Percentiles rank a stretch among this genome's conserved stretches.
These are phyloP conservation scores for Globisporangium radiosum DNA, from an alignment of 352 stramenopile genomes.

Conservation along the genomic window DNA sequence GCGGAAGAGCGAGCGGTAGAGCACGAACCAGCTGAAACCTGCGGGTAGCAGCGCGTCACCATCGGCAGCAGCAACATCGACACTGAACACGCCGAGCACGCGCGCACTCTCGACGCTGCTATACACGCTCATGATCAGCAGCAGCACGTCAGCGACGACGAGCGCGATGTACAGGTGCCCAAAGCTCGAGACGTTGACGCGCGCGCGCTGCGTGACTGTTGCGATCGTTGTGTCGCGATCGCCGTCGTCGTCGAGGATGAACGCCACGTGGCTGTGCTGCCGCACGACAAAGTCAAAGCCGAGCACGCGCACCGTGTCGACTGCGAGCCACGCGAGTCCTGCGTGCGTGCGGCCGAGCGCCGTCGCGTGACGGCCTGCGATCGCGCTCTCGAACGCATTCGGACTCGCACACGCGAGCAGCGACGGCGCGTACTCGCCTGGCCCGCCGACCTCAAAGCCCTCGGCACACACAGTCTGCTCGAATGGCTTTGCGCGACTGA, in stretches of 20 bases:
- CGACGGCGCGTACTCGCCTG: slow-evolving; percentile 15
- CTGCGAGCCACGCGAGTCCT: slow-evolving; percentile 31
- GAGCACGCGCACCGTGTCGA: slow-evolving; percentile 44
- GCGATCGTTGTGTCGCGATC: slow-evolving; percentile 2
- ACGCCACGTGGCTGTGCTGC: slow-evolving; percentile 33
- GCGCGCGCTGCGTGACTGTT: slow-evolving; percentile 19
- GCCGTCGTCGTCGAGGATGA: slow-evolving; percentile 15
- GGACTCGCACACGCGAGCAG: slow-evolving; percentile 41
- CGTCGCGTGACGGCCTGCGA: slow-evolving; percentile 32
- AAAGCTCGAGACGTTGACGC: slow-evolving; percentile 47
- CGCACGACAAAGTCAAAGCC: slow-evolving; percentile 44
- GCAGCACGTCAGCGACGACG: slow-evolving; percentile 27
- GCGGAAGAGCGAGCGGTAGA: slow-evolving; percentile 52
- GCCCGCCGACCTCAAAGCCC: slow-evolving; percentile 26
- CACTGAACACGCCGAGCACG: slow-evolving; percentile 20
- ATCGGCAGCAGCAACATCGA: no score
- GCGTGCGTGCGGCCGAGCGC: slow-evolving; percentile 27
- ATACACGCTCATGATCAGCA: slow-evolving; percentile 21
- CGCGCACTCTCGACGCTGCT: slow-evolving; percentile 26
- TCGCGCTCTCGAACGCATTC: slow-evolving; percentile 28
- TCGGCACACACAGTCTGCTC: slow-evolving; percentile 31
- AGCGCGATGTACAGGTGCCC: slow-evolving; percentile 46
- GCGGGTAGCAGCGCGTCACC: slow-evolving; percentile 2
- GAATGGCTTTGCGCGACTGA: slow-evolving; percentile 38
- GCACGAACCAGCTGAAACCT: slow-evolving; percentile 28